Evolutionary conservation across 371 early-diverging fungal genomes (phyloP), one percentile per base, ranked within the genome.

Genomic region (Batrachochytrium dendrobatidis): DNA sequence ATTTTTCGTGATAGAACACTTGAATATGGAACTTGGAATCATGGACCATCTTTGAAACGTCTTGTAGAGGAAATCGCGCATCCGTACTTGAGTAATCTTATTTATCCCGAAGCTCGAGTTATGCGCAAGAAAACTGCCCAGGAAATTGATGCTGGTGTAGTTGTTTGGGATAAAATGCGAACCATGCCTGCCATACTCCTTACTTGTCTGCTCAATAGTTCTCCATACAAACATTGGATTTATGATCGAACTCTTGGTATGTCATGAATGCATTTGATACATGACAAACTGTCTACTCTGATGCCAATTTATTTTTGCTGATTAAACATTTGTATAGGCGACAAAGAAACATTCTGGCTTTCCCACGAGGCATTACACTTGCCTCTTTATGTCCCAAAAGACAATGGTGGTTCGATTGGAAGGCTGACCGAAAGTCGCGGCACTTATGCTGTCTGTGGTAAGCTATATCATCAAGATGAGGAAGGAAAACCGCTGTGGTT

Each of bases 1-100:
- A 84, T 84, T 68, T 87, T 80, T 63, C 76, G 74, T 26, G 86
- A 87, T 55, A 76, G 86, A 15, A 63, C 60, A 20, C 33, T 53
- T 17, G 28, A 3, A n/a, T 24, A 4, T 3, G 30, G 30, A 3
- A 10, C 32, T 10, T 24, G 4, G 10, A 3, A 7, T 6, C 8
- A n/a, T 17, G 20, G 12, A 15, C 39, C 1, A 54, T 53, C 46
- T 46, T 70, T 25, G 6, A 24, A 24, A 51, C n/a, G 20, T 66
- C 31, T 56, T 1, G 30, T 66, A 34, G 35, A 57, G 1, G 53
- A 54, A n/a, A 39, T 46, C 33, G 26, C 51, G 12, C 30, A 24
- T 7, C 51, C 51, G 5, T 51, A 8, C 30, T 3, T 3, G 7
- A 24, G 3, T 32, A 3, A 51, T 7, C 51, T 51, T 3, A 18